phyloP scores from a whole-genome alignment of 257 asterid genomes.

The Solanum habrochaites region DNA sequence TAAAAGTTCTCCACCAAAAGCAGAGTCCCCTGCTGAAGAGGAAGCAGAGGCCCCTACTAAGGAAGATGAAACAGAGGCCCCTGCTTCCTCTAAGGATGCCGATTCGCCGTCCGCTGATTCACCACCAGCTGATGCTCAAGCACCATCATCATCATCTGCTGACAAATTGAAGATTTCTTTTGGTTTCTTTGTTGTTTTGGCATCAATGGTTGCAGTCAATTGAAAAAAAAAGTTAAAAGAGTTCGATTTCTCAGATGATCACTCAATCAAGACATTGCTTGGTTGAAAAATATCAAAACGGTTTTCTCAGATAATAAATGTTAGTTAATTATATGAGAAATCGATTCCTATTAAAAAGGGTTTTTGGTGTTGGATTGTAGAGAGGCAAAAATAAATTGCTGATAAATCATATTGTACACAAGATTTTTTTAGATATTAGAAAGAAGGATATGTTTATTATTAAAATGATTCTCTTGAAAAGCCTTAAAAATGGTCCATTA shows the following conservation, averaged over 20 bases:
- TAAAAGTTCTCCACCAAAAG: neutral
- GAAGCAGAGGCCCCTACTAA: neutral
- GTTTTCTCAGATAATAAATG: neutral
- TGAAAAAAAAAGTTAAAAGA: neutral
- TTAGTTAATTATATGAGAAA: neutral
- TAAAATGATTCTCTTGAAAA: neutral
- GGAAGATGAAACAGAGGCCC: neutral
- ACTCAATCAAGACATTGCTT: neutral
- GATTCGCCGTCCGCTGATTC: neutral
- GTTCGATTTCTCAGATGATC: neutral
- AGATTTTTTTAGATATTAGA: neutral
- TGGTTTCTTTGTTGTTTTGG: neutral
- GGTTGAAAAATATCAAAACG: too few relatives aligned
- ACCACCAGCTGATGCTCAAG: neutral
- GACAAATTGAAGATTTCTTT: neutral
- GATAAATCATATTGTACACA: neutral
- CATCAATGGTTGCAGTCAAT: neutral
- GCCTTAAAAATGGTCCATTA: neutral
- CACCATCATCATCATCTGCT: neutral
- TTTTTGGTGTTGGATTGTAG: neutral
- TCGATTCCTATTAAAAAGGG: neutral
- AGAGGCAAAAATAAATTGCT: neutral
- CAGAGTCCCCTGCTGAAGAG: neutral
- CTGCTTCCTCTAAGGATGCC: neutral
- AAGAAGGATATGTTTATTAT: neutral